Conservation (phyloP, 169 alveolate species). For the Ichthyophthirius multifiliis region DNA sequence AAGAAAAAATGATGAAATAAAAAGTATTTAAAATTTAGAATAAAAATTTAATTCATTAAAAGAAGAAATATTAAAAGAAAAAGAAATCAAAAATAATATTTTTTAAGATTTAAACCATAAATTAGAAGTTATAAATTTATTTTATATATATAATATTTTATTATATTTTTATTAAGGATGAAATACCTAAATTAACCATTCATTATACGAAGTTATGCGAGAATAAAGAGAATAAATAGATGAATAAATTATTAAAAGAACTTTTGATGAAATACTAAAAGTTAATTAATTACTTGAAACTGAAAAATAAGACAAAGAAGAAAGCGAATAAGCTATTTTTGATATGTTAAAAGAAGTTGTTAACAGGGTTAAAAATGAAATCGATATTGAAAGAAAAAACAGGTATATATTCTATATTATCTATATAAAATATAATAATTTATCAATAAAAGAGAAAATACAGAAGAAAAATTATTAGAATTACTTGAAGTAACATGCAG, state of each 20-base stretch:
- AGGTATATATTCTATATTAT: background rate
- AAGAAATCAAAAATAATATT: conserved; percentile 49
- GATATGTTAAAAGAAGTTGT: conserved; percentile 63
- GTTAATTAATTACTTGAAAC: no score
- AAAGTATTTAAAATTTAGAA: conserved; percentile 47
- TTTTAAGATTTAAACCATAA: conserved; percentile 53
- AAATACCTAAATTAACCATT: conserved; percentile 56
- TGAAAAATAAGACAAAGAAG: conserved; percentile 37
- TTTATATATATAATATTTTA: no score
- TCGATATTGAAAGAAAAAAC: conserved; percentile 58
- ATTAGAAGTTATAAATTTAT: no score
- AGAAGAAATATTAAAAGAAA: conserved; percentile 55
- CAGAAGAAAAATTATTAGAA: conserved; percentile 53
- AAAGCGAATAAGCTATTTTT: conserved; percentile 57
- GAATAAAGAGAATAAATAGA: no score
- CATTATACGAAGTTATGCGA: conserved; percentile 44
- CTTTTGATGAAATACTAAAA: no score
- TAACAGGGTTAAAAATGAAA: conserved; percentile 54
- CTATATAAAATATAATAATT: background rate
- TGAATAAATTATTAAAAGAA: no score
- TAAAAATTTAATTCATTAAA: conserved; percentile 50
- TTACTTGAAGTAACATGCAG: conserved; percentile 62
- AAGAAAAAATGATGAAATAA: conserved; percentile 53
- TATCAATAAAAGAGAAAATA: conserved; percentile 47
- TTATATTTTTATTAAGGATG: no score